phyloP scores from a whole-genome alignment of 2,329 filamentous ascomycete species.

The Cladorrhinum sp. region DNA sequence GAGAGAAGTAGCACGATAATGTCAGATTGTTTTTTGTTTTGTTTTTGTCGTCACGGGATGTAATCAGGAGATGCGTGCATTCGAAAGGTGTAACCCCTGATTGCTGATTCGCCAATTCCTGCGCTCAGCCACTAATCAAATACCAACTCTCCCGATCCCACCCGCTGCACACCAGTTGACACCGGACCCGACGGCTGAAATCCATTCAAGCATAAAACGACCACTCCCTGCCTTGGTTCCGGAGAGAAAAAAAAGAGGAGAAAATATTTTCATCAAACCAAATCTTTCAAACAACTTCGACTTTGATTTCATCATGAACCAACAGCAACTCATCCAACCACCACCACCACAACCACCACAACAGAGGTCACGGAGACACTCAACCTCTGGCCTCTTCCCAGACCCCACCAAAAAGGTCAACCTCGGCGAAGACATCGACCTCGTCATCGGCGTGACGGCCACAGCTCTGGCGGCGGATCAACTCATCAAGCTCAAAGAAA shows the following conservation, averaged over 20 bases:
- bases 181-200: background rate
- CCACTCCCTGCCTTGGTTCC: background rate
- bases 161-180: too few species aligned
- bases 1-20: background rate
- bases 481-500: conserved; percentile 13
- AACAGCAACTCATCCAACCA: background rate
- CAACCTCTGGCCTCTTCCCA: conserved; percentile 1
- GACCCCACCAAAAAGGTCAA: conserved; percentile 16
- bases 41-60: background rate
- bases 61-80: background rate
- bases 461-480: conserved; percentile 25
- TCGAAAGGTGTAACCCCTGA: background rate
- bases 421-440: conserved; percentile 25
- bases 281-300: background rate
- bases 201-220: background rate
- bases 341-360: background rate
- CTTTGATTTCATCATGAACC: background rate
- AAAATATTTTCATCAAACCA: background rate
- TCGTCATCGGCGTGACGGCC: conserved; percentile 23
- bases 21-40: background rate
- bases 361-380: background rate
- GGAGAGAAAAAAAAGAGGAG: background rate
- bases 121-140: background rate
- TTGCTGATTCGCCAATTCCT: background rate
- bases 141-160: background rate